A percentile compares a stretch with the other conserved stretches of the same genome.
phyloP scores from a whole-genome alignment of 176 grass and related monocot species.

The Oryza australiensis region DNA sequence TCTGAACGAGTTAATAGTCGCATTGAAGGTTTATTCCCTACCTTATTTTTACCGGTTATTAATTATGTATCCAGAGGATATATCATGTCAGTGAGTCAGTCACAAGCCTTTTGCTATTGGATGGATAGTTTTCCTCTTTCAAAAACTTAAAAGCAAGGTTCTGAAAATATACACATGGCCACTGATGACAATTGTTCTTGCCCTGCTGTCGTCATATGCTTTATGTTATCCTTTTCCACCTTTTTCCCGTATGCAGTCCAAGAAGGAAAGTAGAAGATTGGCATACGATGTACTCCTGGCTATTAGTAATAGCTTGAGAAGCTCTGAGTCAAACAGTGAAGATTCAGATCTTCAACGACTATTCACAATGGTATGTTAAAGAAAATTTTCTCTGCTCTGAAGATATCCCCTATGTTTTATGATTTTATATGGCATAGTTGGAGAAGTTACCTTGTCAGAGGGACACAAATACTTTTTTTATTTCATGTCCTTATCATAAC shows the following conservation, averaged over 20 bases:
- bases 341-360: constrained; percentile 83
- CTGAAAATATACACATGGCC: not conserved
- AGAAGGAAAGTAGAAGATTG: constrained; percentile 87
- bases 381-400: constrained; percentile 22
- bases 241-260: constrained; percentile 59
- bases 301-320: constrained; percentile 70
- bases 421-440: not conserved
- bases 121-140: not conserved
- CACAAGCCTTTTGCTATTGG: constrained; percentile 4
- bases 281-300: constrained; percentile 85
- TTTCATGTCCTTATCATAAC: constrained; percentile 24
- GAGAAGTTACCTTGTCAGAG: not conserved
- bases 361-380: constrained; percentile 81
- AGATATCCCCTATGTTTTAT: constrained; percentile 8
- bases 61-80: constrained; percentile 12
- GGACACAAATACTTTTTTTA: not conserved
- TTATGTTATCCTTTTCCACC: constrained; percentile 13
- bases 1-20: constrained; percentile 91
- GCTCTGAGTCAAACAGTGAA: constrained; percentile 48
- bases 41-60: not conserved
- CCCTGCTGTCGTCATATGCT: constrained; percentile 17
- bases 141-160: not conserved
- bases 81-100: not conserved
- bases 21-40: constrained; percentile 67
- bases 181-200: not conserved